These are phyloP conservation scores for Talaromyces adpressus DNA, from an alignment of 495 filamentous ascomycete species.

Conservation along the genomic window DNA sequence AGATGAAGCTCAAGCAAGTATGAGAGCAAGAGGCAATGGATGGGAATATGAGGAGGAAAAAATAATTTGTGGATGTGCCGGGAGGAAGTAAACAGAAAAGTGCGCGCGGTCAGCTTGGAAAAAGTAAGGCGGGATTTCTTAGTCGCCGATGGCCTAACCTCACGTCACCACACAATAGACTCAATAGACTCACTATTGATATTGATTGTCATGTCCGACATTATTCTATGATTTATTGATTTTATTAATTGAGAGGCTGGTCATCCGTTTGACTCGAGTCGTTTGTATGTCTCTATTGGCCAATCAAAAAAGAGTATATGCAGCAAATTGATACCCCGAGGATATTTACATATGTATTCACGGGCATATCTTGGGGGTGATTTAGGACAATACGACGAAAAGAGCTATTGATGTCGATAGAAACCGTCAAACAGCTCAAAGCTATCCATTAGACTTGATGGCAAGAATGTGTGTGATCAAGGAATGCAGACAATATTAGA, in stretches of 20 bases:
- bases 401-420: background rate
- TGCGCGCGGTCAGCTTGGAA: background rate
- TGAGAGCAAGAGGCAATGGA: background rate
- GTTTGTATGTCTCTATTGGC: too few relatives aligned
- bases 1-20: background rate
- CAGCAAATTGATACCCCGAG: background rate
- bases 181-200: too few relatives aligned
- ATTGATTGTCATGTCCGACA: background rate
- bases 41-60: background rate
- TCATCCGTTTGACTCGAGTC: background rate
- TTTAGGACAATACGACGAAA: too few relatives aligned
- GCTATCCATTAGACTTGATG: too few relatives aligned
- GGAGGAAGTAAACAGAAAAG: constrained; percentile 1
- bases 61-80: background rate
- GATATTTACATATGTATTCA: background rate
- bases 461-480: background rate
- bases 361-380: background rate
- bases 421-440: background rate
- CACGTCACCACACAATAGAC: background rate
- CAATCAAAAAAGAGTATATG: background rate
- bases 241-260: background rate
- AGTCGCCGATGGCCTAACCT: background rate
- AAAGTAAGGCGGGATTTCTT: background rate
- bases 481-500: background rate
- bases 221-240: background rate